phyloP scores from a whole-genome alignment of 2,329 filamentous ascomycete genomes.

The Cladosporium sp. region DNA sequence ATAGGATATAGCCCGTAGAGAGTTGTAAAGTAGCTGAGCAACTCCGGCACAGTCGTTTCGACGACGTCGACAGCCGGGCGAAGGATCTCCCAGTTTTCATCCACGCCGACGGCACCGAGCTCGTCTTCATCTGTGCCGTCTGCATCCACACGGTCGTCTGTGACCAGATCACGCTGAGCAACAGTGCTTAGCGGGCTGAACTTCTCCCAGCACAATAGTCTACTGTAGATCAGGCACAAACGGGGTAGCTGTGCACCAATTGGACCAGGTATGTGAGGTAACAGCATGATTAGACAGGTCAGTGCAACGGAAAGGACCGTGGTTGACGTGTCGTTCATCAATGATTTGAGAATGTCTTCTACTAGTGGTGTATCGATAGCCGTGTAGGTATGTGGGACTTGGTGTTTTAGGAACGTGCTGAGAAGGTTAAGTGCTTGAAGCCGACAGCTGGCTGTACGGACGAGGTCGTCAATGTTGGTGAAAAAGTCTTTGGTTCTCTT shows the following conservation, averaged over 20 bases:
- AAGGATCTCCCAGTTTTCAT: conserved; percentile 60
- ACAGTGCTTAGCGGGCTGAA: conserved; percentile 36
- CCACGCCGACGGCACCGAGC: conserved; percentile 34
- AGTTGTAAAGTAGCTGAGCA: conserved; percentile 74
- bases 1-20: conserved; percentile 79
- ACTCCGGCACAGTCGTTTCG: conserved; percentile 59
- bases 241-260: conserved; percentile 65
- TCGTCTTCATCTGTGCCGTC: conserved; percentile 34
- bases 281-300: conserved; percentile 72
- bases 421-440: conserved; percentile 63
- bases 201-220: conserved; percentile 74
- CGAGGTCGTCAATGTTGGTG: conserved; percentile 58
- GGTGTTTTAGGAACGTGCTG: conserved; percentile 67
- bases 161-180: conserved; percentile 31
- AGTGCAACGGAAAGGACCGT: conserved; percentile 71
- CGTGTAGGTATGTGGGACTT: conserved; percentile 74
- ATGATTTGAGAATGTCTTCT: conserved; percentile 64
- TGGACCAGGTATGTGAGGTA: conserved; percentile 74
- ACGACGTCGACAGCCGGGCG: conserved; percentile 59
- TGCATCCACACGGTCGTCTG: conserved; percentile 29
- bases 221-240: conserved; percentile 76
- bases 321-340: conserved; percentile 74
- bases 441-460: conserved; percentile 62
- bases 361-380: conserved; percentile 70
- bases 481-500: conserved; percentile 69